Percentiles rank a stretch among this genome's conserved stretches.
These are phyloP conservation scores for Cercospora citrullina DNA, from an alignment of 2,329 filamentous ascomycete genomes.

Conservation along the genomic window DNA sequence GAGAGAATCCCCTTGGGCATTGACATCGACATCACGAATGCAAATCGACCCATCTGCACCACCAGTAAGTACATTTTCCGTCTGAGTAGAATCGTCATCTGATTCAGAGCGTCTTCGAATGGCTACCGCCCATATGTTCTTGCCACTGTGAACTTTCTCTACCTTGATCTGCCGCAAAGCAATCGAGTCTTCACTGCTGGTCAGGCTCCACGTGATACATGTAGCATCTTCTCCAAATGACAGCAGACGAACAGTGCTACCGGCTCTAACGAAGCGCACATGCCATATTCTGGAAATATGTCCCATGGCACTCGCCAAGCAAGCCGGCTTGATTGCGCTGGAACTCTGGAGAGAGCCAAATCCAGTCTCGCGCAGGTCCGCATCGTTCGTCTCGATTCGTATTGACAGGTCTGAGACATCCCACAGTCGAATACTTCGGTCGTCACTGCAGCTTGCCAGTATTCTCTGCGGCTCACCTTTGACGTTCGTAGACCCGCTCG, in stretches of 20 bases:
- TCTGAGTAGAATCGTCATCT: not conserved
- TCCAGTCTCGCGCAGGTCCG: slow-evolving; percentile 46
- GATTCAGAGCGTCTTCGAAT: not conserved
- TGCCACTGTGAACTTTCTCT: slow-evolving; percentile 72
- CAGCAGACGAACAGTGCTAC: slow-evolving; percentile 54
- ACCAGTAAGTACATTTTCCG: slow-evolving; percentile 60
- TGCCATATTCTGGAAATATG: slow-evolving; percentile 90
- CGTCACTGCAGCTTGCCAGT: slow-evolving; percentile 92
- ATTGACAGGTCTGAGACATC: slow-evolving; percentile 63
- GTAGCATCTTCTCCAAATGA: slow-evolving; percentile 87
- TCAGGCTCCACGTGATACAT: slow-evolving; percentile 62
- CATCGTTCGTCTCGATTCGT: slow-evolving; percentile 24
- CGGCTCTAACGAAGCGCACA: slow-evolving; percentile 49
- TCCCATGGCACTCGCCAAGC: slow-evolving; percentile 73
- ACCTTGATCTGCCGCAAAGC: slow-evolving; percentile 56
- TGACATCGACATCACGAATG: not conserved
- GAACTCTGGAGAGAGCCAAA: slow-evolving; percentile 41
- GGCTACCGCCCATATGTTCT: slow-evolving; percentile 83
- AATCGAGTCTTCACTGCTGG: slow-evolving; percentile 7
- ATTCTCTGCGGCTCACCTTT: slow-evolving; percentile 53
- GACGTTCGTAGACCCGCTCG: slow-evolving; percentile 42
- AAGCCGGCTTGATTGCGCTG: slow-evolving; percentile 44
- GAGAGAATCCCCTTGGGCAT: not conserved
- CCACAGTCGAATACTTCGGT: slow-evolving; percentile 87
- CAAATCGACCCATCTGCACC: slow-evolving; percentile 75